phyloP scores from a whole-genome alignment of 805 yeast species.

The Teunomyces gatunensis region DNA sequence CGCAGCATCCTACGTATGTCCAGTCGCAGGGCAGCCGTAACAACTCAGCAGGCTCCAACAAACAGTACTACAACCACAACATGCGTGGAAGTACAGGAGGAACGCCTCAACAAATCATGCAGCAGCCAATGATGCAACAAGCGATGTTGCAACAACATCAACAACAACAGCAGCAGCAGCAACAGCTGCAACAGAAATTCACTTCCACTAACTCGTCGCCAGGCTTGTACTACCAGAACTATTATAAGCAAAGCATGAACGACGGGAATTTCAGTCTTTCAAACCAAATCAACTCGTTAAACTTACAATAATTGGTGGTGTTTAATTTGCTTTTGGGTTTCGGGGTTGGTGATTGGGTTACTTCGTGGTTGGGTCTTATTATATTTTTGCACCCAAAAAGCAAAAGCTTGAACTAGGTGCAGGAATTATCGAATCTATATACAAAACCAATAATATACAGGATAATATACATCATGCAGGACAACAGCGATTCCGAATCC shows the following conservation, averaged over 20 bases:
- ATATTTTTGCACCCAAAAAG: too few relatives aligned
- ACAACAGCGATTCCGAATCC: not conserved
- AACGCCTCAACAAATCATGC: slow-evolving; percentile 19
- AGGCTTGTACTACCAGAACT: slow-evolving; percentile 14
- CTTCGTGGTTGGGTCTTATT: too few relatives aligned
- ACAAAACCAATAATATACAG: too few relatives aligned
- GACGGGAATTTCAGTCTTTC: slow-evolving; percentile 15
- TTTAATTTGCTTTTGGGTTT: not conserved
- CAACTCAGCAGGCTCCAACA: slow-evolving; percentile 9
- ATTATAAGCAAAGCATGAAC: slow-evolving; percentile 10
- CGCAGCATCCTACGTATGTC: slow-evolving; percentile 20
- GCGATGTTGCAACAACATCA: slow-evolving; percentile 13
- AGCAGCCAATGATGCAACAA: slow-evolving; percentile 21
- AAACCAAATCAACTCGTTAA: slow-evolving; percentile 34
- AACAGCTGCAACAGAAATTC: slow-evolving; percentile 8
- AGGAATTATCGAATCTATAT: too few relatives aligned
- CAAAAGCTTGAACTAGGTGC: too few relatives aligned
- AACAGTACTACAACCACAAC: slow-evolving; percentile 15
- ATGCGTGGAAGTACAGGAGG: slow-evolving; percentile 15
- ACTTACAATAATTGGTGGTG: slow-evolving; percentile 19
- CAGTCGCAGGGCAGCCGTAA: slow-evolving; percentile 6
- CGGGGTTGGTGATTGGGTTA: slow-evolving; percentile 3
- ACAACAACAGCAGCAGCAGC: slow-evolving; percentile 15
- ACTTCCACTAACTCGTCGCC: slow-evolving; percentile 18
- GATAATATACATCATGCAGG: not conserved